A percentile compares a stretch with the other conserved stretches of the same genome.
These are phyloP conservation scores for Dryas integrifolia DNA, from an alignment of 331 rosid genomes.

Conservation along the genomic window DNA sequence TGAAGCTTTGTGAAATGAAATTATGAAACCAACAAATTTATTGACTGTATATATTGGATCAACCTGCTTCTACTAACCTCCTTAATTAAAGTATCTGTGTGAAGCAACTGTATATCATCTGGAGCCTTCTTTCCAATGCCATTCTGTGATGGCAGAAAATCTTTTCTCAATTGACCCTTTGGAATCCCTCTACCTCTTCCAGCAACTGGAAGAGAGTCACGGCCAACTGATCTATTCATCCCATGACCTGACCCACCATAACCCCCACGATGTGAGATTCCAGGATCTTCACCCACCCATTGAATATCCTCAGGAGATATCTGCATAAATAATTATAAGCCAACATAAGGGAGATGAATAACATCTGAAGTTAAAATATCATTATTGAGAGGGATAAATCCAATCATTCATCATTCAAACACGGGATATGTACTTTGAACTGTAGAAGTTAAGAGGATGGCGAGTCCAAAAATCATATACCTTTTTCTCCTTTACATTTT, in stretches of 20 bases:
- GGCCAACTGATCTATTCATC: conserved; percentile 56
- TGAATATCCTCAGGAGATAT: conserved; percentile 84
- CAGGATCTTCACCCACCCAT: conserved; percentile 91
- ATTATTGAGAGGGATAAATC: not conserved
- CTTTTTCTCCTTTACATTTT: too few species aligned
- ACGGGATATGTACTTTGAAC: not conserved
- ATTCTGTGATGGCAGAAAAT: conserved; percentile 63
- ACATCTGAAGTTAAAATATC: not conserved
- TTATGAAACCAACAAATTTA: conserved; percentile 11
- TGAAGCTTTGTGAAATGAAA: not conserved
- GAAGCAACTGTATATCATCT: conserved; percentile 72
- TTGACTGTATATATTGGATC: conserved; percentile 6
- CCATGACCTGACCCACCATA: conserved; percentile 64
- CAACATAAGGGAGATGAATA: conserved; percentile 27
- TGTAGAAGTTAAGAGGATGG: not conserved
- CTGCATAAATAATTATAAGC: conserved; percentile 41
- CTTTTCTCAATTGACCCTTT: conserved; percentile 68
- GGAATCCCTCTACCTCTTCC: conserved; percentile 84
- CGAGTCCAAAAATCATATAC: not conserved
- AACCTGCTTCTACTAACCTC: conserved; percentile 49
- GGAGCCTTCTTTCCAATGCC: conserved; percentile 71
- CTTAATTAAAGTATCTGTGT: conserved; percentile 74
- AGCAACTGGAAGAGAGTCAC: conserved; percentile 48
- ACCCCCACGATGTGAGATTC: conserved; percentile 59
- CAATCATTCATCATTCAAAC: not conserved